A percentile compares a stretch with the other conserved stretches of the same genome.
Evolutionary conservation across 2,329 filamentous ascomycete species (phyloP).

Genomic region (Xylaria sp.): DNA sequence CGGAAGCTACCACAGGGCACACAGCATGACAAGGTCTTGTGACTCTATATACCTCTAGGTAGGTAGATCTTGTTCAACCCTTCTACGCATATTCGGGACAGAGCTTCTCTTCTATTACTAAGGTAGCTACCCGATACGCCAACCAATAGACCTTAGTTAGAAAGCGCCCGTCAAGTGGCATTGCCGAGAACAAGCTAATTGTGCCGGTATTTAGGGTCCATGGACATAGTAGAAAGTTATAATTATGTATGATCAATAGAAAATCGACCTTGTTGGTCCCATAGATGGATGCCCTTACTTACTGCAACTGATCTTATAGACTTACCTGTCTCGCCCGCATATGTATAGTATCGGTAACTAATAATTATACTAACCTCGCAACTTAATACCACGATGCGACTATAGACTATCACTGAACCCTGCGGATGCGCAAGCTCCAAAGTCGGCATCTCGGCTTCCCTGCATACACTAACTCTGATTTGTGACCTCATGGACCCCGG

Average conservation of each 20-base stretch:
- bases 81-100: background rate
- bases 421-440: background rate
- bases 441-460: background rate
- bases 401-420: background rate
- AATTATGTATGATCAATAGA: background rate
- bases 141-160: no score
- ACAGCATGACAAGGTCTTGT: background rate
- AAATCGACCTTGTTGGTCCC: background rate
- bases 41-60: background rate
- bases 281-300: background rate
- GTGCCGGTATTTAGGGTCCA: background rate
- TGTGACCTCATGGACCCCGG: conserved; percentile 7
- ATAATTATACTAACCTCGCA: background rate
- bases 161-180: background rate
- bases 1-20: background rate
- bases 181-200: background rate
- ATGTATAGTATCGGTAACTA: no score
- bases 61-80: background rate
- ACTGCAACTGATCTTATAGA: no score
- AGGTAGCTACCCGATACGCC: no score
- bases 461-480: background rate
- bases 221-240: no score
- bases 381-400: background rate
- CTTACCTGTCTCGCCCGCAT: no score
- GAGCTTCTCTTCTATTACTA: background rate